Evolutionary conservation across 257 asterid genomes (phyloP).

Genomic region (Capsicum pubescens): DNA sequence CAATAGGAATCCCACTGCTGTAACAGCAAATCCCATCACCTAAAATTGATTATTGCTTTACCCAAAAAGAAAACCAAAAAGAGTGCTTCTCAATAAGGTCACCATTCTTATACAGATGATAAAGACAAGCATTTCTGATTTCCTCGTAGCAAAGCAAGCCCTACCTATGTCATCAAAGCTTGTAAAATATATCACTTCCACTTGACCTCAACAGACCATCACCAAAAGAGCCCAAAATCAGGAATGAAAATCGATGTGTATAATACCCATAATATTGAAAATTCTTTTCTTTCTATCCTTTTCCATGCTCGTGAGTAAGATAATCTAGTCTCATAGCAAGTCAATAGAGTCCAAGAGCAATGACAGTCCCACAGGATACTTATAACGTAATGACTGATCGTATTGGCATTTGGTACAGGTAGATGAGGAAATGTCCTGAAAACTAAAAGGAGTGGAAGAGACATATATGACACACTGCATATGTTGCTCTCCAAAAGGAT

Average conservation of each 20-base stretch:
- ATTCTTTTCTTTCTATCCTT: neutral
- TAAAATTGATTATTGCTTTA: neutral
- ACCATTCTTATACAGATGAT: neutral
- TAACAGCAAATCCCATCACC: neutral
- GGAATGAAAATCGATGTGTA: neutral
- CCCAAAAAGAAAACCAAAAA: neutral
- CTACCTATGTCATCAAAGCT: neutral
- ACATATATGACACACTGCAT: neutral
- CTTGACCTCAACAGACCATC: neutral
- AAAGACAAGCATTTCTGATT: neutral
- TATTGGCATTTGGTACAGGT: neutral
- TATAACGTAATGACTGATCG: neutral
- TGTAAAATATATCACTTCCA: neutral
- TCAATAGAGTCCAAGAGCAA: neutral
- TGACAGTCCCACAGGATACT: neutral
- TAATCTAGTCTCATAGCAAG: neutral
- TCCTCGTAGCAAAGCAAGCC: neutral
- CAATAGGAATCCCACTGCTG: neutral
- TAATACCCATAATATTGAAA: neutral
- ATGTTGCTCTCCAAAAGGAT: no score
- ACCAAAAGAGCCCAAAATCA: neutral
- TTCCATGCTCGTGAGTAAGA: neutral
- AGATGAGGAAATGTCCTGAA: neutral
- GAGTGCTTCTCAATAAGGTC: neutral
- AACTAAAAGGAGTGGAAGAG: neutral